phyloP scores from a whole-genome alignment of 169 alveolate genomes.

The Plasmodium vivax region DNA sequence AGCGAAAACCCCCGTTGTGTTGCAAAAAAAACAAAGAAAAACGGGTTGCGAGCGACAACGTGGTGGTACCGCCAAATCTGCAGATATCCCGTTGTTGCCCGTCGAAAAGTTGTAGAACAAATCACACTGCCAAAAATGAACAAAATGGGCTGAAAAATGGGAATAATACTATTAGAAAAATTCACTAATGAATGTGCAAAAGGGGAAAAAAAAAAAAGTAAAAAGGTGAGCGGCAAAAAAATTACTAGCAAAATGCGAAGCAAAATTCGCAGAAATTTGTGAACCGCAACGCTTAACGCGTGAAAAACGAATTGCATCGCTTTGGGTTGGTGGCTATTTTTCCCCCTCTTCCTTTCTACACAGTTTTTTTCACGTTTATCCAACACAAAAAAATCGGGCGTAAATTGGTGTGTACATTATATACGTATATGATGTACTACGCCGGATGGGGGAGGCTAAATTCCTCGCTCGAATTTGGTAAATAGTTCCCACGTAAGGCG shows the following conservation, averaged over 20 bases:
- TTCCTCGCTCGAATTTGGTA: neutral
- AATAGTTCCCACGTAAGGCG: neutral
- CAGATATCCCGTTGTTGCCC: constrained; percentile 7
- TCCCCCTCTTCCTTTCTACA: neutral
- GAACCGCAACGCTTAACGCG: neutral
- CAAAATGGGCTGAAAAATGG: constrained; percentile 6
- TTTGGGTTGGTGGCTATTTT: constrained; percentile 3
- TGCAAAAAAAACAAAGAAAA: neutral
- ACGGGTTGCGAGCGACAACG: neutral
- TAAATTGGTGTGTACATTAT: neutral
- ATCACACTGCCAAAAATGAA: neutral
- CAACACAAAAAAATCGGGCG: neutral
- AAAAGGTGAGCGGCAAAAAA: neutral
- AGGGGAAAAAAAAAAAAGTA: neutral
- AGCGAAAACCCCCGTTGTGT: neutral
- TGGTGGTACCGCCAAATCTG: constrained; percentile 29
- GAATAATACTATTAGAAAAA: constrained; percentile 7
- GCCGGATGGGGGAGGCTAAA: neutral
- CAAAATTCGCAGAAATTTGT: neutral
- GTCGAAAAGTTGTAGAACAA: constrained; percentile 8
- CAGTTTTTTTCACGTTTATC: neutral
- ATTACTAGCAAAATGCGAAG: neutral
- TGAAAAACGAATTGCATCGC: neutral
- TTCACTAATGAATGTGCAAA: constrained; percentile 24
- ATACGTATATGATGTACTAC: neutral